Evolutionary conservation across 2,329 filamentous ascomycete species (phyloP), one percentile per base, ranked within the genome.

Genomic region (Epichloe aotearoae): DNA sequence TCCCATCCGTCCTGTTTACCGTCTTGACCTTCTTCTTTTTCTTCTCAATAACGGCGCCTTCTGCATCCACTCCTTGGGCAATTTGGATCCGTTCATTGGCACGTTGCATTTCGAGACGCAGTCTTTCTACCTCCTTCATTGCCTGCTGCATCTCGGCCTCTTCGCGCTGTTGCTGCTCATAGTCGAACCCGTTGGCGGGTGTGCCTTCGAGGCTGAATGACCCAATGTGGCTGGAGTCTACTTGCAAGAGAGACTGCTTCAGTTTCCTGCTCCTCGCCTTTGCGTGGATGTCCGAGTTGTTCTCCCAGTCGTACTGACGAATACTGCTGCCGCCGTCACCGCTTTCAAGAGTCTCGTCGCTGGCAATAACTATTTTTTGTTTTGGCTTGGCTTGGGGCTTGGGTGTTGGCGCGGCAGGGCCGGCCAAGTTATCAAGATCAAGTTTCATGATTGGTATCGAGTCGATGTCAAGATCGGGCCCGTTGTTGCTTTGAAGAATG

Each of bases 401-500:
- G 58, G 65, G 61, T 54, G 67, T 58, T 54, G 66, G 56, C 14
- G 61, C 52, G 14, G 62, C 55, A 46, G 53, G 58, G 47, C 62
- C 58, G 8, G 57, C 57, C 8, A 75, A 64, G 53, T 76, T 77
- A 34, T 83, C 82, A 7, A 96, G 76, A 54, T 94, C 83, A 45
- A 98, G 75, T 63, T 95, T 83, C 82, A 98, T 93, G 60, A 98
- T 91, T 2, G 93, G 93, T 59, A 98, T 98, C 2, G 88, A 80
- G 66, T 98, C 93, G 42, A 98, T 84, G 62, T 98, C 91, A 8
- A 97, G 71, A 43, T 86, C 84, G 2, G 84, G 82, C 2, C 83
- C 84, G 61, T 91, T 90, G 52, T 80, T 81, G 52, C 75, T 81
- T 52, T 80, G 76, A 3, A 86, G 71, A 52, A 93, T 88, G 56